Conservation (phyloP, 2,329 filamentous ascomycete species). For the Colletotrichum endophyticum region DNA sequence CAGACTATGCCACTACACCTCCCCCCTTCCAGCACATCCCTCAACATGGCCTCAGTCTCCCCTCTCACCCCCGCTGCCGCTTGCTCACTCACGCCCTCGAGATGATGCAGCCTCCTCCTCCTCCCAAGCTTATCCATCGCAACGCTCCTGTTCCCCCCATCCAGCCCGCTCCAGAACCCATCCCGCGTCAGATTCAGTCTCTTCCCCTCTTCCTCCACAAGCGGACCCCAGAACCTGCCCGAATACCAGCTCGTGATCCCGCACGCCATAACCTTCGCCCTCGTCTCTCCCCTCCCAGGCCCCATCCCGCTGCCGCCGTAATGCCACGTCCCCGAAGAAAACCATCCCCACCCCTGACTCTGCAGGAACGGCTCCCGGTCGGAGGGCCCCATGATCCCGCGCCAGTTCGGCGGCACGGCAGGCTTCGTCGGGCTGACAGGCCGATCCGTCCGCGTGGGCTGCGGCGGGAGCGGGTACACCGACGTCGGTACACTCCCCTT, state of each 20-base stretch:
- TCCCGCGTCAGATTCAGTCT: conserved; percentile 45
- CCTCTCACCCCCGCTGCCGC: conserved; percentile 39
- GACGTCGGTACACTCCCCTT: conserved; percentile 23
- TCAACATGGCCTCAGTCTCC: conserved; percentile 34
- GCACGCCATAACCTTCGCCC: conserved; percentile 44
- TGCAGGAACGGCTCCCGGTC: conserved; percentile 43
- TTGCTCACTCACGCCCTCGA: conserved; percentile 31
- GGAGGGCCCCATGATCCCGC: conserved; percentile 14
- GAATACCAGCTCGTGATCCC: conserved; percentile 52
- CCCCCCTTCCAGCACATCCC: conserved; percentile 11
- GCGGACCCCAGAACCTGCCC: conserved; percentile 28
- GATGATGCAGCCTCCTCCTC: conserved; percentile 39
- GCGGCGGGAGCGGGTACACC: conserved; percentile 39
- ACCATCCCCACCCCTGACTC: conserved; percentile 48
- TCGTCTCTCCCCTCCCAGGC: conserved; percentile 44
- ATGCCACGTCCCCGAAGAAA: conserved; percentile 45
- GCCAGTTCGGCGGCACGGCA: conserved; percentile 42
- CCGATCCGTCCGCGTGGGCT: conserved; percentile 38
- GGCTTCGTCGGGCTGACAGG: conserved; percentile 36
- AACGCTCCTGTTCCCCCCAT: conserved; percentile 25
- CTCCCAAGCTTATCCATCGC: conserved; percentile 38
- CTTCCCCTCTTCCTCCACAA: conserved; percentile 35
- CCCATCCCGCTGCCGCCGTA: conserved; percentile 43
- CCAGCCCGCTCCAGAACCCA: conserved; percentile 40
- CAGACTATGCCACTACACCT: conserved; percentile 49